Evolutionary conservation across 1,284 basidiomycete genomes (phyloP), one percentile per base, ranked within the genome.

Genomic region (Ceratobasidium sp.): DNA sequence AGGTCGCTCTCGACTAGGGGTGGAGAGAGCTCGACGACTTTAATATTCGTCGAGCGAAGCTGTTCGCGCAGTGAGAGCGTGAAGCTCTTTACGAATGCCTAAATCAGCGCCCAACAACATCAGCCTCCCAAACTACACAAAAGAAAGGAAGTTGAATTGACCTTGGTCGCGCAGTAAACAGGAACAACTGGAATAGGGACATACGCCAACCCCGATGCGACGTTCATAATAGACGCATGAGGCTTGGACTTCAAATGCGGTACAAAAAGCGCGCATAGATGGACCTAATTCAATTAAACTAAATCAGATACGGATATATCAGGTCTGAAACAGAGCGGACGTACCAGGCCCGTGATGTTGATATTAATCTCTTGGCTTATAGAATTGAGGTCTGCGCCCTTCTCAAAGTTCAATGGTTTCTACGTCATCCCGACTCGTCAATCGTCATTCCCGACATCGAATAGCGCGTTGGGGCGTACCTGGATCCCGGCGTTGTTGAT

Each of bases 401-500:
- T 67, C 1, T 21, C 50, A 44, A 67, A 67, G 50, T 55, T 46
- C 26, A 67, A 35, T 1, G 64, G 64, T 67, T 55, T 55, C 64
- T 66, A 54, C 30, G 28, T 26, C 11, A n/a, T 2, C 2, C 18
- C 8, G 6, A 23, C 57, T 5, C 16, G 32, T 44, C n/a, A 44
- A 4, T 21, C 14, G 52, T 54, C 21, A 13, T 23, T 2, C 47
- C 13, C 14, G 3, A 2, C 16, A 44, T 41, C 2, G 28, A 52
- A 30, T 18, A 35, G 28, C 32, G 16, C 46, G 9, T 47, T 4
- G 21, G 13, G 43, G 21, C 50, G 30, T 23, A 55, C 64, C 71
- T 83, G 81, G 0, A 83, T 81, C 5, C 81, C 82, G 3, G 82
- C 82, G 76, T 83, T 83, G 77, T 82, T 82, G 77, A 82, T 80